phyloP scores from a whole-genome alignment of 176 grass and related monocot species.

The Oryza brachyantha region DNA sequence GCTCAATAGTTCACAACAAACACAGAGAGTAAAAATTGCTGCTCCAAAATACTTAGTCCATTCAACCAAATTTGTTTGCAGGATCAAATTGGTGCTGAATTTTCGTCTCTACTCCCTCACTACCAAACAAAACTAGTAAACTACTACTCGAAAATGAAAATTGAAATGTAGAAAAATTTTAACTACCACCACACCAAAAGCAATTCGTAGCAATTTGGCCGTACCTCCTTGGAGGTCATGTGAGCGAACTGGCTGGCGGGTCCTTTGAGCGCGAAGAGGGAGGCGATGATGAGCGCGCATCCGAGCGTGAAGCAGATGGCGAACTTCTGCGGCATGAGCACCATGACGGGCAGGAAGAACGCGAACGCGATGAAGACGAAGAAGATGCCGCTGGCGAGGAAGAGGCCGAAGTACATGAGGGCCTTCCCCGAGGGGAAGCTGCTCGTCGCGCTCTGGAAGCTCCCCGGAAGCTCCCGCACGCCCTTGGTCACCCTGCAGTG shows the following conservation, averaged over 20 bases:
- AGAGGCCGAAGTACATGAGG: conserved; percentile 90
- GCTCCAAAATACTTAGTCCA: not conserved
- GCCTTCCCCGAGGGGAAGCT: conserved; percentile 85
- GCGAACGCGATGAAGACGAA: conserved; percentile 90
- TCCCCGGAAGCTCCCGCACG: conserved; percentile 86
- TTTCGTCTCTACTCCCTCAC: not conserved
- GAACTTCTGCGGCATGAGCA: conserved; percentile 95
- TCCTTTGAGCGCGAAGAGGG: conserved; percentile 93
- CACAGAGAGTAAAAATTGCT: not conserved
- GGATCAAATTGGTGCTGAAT: not conserved
- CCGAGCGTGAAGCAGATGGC: conserved; percentile 94
- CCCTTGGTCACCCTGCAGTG: conserved; percentile 66
- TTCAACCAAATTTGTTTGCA: not conserved
- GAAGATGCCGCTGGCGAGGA: conserved; percentile 90
- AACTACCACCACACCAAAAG: not conserved
- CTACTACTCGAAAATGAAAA: not conserved
- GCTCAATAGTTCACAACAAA: not conserved
- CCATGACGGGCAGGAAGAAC: conserved; percentile 93
- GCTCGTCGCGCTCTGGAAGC: conserved; percentile 85
- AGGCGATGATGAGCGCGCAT: conserved; percentile 82
- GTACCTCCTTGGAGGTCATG: conserved; percentile 98
- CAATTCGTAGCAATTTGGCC: not conserved
- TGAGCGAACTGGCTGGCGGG: conserved; percentile 76
- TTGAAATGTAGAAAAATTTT: not conserved
- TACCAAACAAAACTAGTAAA: not conserved